Percentiles rank a stretch among this genome's conserved stretches.
phyloP scores from a whole-genome alignment of 106 monocot species.

The Dactylorhiza incarnata region DNA sequence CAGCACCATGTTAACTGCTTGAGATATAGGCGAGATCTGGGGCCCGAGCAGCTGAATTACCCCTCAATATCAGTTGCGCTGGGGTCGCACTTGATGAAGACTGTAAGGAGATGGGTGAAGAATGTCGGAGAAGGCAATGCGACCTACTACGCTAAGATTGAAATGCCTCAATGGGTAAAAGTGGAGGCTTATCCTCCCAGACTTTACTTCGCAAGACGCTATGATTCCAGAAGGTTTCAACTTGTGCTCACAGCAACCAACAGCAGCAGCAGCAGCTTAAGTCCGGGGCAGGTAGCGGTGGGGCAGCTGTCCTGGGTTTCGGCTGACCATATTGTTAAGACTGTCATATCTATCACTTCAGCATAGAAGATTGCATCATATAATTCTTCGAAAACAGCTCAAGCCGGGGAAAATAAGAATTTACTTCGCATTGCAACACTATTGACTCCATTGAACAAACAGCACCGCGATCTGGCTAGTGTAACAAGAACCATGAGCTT shows the following conservation, averaged over 20 bases:
- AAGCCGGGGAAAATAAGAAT: too few species aligned
- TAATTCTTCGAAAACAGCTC: too few species aligned
- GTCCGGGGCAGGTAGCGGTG: not conserved
- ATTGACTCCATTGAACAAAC: too few species aligned
- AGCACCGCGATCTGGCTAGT: too few species aligned
- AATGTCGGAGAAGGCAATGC: conserved; percentile 10
- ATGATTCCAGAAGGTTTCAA: conserved; percentile 7
- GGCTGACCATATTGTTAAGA: conserved; percentile 13
- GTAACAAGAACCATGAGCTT: too few species aligned
- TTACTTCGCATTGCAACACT: too few species aligned
- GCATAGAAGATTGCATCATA: not conserved
- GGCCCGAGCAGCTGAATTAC: conserved; percentile 32
- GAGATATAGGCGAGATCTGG: not conserved
- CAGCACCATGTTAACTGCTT: conserved; percentile 9
- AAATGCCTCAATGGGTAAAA: conserved; percentile 10
- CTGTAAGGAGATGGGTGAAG: conserved; percentile 5
- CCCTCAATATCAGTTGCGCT: conserved; percentile 12
- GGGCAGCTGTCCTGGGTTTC: conserved; percentile 28
- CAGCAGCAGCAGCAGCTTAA: not conserved
- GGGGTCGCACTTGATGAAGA: conserved; percentile 3
- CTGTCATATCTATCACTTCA: conserved; percentile 19
- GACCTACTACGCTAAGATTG: not conserved
- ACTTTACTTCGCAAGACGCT: conserved; percentile 1
- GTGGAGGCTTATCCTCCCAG: conserved; percentile 9
- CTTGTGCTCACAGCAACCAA: conserved; percentile 8